A percentile compares a stretch with the other conserved stretches of the same genome.
Evolutionary conservation across 2,329 filamentous ascomycete genomes (phyloP).

Genomic region (Orbilia blumenaviensis): DNA sequence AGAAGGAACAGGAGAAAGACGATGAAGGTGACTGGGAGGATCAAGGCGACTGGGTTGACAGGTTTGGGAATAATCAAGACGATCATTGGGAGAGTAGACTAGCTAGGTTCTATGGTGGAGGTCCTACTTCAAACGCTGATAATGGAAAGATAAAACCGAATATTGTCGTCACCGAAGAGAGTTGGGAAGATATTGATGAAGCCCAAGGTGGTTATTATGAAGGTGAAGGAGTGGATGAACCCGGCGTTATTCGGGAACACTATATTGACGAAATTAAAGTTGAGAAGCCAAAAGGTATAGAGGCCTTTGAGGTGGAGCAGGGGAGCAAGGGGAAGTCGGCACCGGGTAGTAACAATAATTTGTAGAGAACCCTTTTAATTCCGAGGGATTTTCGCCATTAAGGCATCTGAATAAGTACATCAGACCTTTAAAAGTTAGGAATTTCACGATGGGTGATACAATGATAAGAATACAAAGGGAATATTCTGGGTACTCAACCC

Average conservation of each 20-base stretch:
- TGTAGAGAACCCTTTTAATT: not conserved
- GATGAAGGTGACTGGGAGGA: not conserved
- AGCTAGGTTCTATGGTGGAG: not conserved
- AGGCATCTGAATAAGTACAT: too few species aligned
- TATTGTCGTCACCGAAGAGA: not conserved
- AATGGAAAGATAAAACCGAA: not conserved
- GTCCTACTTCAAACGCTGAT: not conserved
- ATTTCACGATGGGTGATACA: too few species aligned
- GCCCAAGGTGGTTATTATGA: not conserved
- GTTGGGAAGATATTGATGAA: not conserved
- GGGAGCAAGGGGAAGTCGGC: not conserved
- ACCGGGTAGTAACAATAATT: not conserved
- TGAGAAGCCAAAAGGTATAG: not conserved
- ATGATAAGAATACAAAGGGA: too few species aligned
- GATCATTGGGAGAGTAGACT: not conserved
- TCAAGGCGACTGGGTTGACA: not conserved
- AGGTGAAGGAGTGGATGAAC: not conserved
- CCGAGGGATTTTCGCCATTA: too few species aligned
- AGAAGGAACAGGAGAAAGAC: not conserved
- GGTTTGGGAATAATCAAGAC: not conserved
- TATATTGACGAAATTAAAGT: not conserved
- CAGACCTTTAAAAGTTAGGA: too few species aligned
- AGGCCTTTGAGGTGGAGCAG: constrained; percentile 16
- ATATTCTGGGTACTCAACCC: too few species aligned
- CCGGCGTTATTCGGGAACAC: not conserved